Base-by-base conservation (phyloP, 1,284 basidiomycete genomes). In the Apiotrichum veenhuisii region DNA sequence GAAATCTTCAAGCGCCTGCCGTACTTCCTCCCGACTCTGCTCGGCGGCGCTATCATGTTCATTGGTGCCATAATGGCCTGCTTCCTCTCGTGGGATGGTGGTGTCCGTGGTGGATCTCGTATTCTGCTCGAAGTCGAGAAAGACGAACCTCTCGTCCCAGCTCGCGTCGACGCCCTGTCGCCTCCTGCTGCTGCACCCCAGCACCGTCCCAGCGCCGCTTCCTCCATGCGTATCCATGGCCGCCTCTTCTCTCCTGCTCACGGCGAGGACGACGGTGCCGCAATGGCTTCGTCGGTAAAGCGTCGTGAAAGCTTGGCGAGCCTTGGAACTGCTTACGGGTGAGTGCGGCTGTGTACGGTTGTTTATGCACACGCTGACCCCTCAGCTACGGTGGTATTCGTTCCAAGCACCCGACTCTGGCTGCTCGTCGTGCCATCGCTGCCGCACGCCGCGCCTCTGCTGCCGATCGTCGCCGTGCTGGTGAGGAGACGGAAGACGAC, bases 21-120 rank as follows among this genome's bases (percentile, higher is more conserved):
- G 0, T 99, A 98, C 74, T 81, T 98, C 36, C 81, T 99, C 4
- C 95, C 95, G 0, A 93, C 91, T 65, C 76, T 82, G n/a, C 78
- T 95, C 26, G 91, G 89, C 5, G 81, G 81, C 15, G 78, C 89
- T 40, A 89, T 91, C 30, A 79, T 92, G 50, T 82, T 76, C 33
- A 58, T 74, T 82, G 95, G 94, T 17, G 87, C 92, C 1, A 70
- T 96, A 48, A 80, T 98, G 26, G 85, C 87, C 0, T 85, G 93
- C 58, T 96, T 97, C 80, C 84, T 98, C 46, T 89, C 86, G 18
- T 86, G 83, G 63, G 92, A 98, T 71, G 94, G 91, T 55, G 92
- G 93, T 27, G 88, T 91, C 23, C 83, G 89, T 38, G 84, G 87
- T 59, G 91, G 91, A 11, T 83, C 85, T 0, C 68, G 74, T 22